A percentile compares a stretch with the other conserved stretches of the same genome.
Conservation (phyloP, 176 grass and related monocot genomes). For the Alloteropsis semialata region DNA sequence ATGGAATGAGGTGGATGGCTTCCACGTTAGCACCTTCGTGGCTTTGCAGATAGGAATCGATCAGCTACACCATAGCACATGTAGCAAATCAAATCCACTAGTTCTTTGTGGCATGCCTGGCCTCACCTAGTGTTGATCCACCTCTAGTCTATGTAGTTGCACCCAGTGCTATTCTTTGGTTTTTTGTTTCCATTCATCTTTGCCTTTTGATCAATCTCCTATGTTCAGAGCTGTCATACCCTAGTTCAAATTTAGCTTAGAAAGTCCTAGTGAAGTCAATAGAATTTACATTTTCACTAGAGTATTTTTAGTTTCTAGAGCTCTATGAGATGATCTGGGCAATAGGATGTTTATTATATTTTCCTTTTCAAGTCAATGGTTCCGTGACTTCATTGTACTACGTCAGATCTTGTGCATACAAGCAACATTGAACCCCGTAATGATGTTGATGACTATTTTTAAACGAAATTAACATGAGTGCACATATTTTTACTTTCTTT, state of each 20-base stretch:
- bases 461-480: neutral
- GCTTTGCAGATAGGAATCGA: conserved; percentile 5
- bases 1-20: neutral
- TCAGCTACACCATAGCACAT: conserved; percentile 3
- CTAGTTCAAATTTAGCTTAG: conserved; percentile 40
- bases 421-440: conserved; percentile 8
- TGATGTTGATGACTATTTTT: conserved; percentile 23
- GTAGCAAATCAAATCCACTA: neutral
- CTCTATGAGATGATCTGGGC: conserved; percentile 12
- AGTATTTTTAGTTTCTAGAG: conserved; percentile 35
- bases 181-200: too few species aligned
- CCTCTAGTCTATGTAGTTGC: neutral
- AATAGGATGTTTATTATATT: conserved; percentile 21
- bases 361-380: neutral
- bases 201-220: neutral
- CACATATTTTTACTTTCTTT: neutral
- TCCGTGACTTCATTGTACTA: conserved; percentile 24
- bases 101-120: too few species aligned
- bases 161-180: too few species aligned
- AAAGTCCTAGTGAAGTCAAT: conserved; percentile 22
- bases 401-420: conserved; percentile 27
- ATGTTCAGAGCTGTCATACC: neutral
- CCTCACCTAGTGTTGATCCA: neutral
- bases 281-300: conserved; percentile 9
- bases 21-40: neutral